These are phyloP conservation scores for Picea mariana DNA, from an alignment of 83 land plant species.

Conservation along the genomic window DNA sequence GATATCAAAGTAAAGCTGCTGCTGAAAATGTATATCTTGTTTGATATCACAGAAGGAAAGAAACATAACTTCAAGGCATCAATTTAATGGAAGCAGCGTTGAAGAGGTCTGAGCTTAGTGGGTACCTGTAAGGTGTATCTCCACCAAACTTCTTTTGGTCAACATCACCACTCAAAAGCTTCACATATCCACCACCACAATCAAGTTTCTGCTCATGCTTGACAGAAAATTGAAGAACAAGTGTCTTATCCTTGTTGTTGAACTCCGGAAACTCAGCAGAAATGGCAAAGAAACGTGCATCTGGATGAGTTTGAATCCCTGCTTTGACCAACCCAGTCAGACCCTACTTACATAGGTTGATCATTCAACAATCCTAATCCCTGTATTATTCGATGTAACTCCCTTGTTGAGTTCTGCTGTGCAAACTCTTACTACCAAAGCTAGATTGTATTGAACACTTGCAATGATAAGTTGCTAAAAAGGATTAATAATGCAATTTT, in stretches of 20 bases:
- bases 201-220: constrained; percentile 82
- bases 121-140: too few relatives aligned
- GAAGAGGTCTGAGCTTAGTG: too few relatives aligned
- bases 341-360: background rate
- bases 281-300: constrained; percentile 61
- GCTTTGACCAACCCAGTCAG: constrained; percentile 17
- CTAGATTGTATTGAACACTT: background rate
- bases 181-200: constrained; percentile 58
- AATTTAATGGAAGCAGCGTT: too few relatives aligned
- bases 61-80: too few relatives aligned
- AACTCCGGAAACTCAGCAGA: constrained; percentile 62
- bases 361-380: background rate
- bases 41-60: too few relatives aligned
- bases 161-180: too few relatives aligned
- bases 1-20: too few relatives aligned
- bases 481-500: too few relatives aligned
- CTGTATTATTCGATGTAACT: background rate
- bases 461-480: too few relatives aligned
- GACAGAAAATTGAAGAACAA: constrained; percentile 69
- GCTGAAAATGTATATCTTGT: too few relatives aligned
- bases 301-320: constrained; percentile 54
- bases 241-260: constrained; percentile 64
- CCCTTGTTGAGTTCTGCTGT: background rate
- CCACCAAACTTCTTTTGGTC: too few relatives aligned
- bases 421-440: background rate